A percentile compares a stretch with the other conserved stretches of the same genome.
These are phyloP conservation scores for Quercus lobata DNA, from an alignment of 331 rosid species.

Conservation along the genomic window DNA sequence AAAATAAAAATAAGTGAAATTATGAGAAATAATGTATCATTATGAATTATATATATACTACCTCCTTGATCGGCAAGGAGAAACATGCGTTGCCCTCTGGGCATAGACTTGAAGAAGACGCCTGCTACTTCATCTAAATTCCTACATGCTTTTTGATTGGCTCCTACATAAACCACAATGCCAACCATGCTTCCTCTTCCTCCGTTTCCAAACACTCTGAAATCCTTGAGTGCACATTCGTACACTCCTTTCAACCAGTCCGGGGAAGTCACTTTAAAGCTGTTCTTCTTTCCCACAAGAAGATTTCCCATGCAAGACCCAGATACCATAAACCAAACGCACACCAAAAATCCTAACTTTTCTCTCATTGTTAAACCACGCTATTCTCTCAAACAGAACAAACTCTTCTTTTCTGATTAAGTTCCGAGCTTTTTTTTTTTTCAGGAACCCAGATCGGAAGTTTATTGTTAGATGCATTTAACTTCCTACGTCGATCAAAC, in stretches of 20 bases:
- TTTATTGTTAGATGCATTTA: no score
- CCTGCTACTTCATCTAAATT: constrained; percentile 41
- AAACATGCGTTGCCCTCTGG: constrained; percentile 67
- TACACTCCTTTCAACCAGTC: constrained; percentile 51
- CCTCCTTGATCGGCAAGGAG: constrained; percentile 96
- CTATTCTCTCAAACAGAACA: no score
- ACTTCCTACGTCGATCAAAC: no score
- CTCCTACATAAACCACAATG: constrained; percentile 57
- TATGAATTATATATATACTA: background rate
- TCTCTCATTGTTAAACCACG: no score
- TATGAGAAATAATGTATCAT: background rate
- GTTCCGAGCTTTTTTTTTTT: no score
- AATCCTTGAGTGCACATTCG: constrained; percentile 92
- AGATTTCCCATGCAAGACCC: constrained; percentile 54
- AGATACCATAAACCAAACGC: constrained; percentile 46
- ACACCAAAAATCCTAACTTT: background rate
- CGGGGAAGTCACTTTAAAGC: constrained; percentile 78
- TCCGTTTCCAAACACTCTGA: constrained; percentile 90
- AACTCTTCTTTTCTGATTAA: no score
- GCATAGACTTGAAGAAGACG: constrained; percentile 60
- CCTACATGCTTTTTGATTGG: constrained; percentile 74
- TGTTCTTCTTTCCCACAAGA: constrained; percentile 29
- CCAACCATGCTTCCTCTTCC: constrained; percentile 70
- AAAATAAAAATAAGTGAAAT: no score
- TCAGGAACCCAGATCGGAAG: no score